These are phyloP conservation scores for Kwoniella bestiolae DNA, from an alignment of 768 basidiomycete species.

Conservation along the genomic window DNA sequence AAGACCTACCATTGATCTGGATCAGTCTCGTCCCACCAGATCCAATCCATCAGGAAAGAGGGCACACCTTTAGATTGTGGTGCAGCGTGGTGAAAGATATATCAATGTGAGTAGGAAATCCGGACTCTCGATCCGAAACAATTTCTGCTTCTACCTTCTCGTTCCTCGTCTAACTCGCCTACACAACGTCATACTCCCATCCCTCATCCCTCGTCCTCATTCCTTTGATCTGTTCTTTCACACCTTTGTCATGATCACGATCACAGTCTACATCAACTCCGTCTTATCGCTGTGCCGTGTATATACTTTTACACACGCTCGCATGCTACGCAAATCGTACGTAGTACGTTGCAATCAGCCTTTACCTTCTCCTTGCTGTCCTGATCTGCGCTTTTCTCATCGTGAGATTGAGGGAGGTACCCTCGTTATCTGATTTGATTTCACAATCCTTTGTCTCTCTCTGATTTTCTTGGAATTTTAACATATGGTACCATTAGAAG, in stretches of 20 bases:
- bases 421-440: neutral
- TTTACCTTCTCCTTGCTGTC: neutral
- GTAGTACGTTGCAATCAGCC: too few species aligned
- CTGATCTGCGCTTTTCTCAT: neutral
- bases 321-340: neutral
- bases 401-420: neutral
- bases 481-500: too few species aligned
- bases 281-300: neutral
- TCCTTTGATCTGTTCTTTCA: too few species aligned
- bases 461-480: too few species aligned
- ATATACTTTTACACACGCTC: too few species aligned
- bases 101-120: neutral
- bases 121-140: neutral
- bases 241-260: too few species aligned
- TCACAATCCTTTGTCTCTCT: too few species aligned
- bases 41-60: neutral
- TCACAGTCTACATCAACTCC: neutral
- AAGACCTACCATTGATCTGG: too few species aligned
- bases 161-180: constrained; percentile 2
- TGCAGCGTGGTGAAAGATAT: neutral
- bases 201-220: neutral
- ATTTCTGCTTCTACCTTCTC: neutral
- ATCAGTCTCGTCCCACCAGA: too few species aligned
- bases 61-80: neutral
- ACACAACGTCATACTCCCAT: neutral